These are phyloP conservation scores for Alternaria solani DNA, from an alignment of 2,329 filamentous ascomycete genomes.

Conservation along the genomic window DNA sequence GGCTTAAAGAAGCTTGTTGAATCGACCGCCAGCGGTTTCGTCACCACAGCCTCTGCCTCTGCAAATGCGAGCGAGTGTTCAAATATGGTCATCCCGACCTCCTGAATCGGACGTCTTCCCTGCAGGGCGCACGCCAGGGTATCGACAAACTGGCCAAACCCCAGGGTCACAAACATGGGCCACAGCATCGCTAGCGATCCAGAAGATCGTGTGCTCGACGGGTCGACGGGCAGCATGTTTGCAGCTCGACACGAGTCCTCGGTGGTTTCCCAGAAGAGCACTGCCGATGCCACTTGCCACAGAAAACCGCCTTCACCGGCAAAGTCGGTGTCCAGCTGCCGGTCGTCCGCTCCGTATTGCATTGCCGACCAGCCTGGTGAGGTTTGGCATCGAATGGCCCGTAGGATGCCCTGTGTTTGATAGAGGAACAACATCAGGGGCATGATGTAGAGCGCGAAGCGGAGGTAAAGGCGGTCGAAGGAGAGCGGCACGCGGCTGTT, in stretches of 20 bases:
- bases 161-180: slow-evolving; percentile 75
- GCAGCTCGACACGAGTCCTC: slow-evolving; percentile 77
- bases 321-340: slow-evolving; percentile 56
- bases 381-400: slow-evolving; percentile 92
- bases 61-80: slow-evolving; percentile 96
- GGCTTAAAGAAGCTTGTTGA: slow-evolving; percentile 61
- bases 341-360: slow-evolving; percentile 56
- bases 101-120: slow-evolving; percentile 78
- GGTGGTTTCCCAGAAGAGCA: slow-evolving; percentile 79
- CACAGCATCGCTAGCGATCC: slow-evolving; percentile 82
- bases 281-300: slow-evolving; percentile 72
- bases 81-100: slow-evolving; percentile 95
- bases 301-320: slow-evolving; percentile 71
- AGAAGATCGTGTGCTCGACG: slow-evolving; percentile 63
- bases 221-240: slow-evolving; percentile 69
- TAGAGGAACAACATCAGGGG: slow-evolving; percentile 50
- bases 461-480: slow-evolving; percentile 70
- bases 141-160: slow-evolving; percentile 84
- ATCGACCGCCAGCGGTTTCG: slow-evolving; percentile 78
- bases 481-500: slow-evolving; percentile 83
- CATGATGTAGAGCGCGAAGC: slow-evolving; percentile 44
- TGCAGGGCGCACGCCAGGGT: slow-evolving; percentile 88
- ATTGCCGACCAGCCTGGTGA: slow-evolving; percentile 56
- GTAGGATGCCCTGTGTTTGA: slow-evolving; percentile 75
- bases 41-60: slow-evolving; percentile 89